phyloP scores from a whole-genome alignment of 192 early-diverging fungal species.

The Chytriomyces sp. region DNA sequence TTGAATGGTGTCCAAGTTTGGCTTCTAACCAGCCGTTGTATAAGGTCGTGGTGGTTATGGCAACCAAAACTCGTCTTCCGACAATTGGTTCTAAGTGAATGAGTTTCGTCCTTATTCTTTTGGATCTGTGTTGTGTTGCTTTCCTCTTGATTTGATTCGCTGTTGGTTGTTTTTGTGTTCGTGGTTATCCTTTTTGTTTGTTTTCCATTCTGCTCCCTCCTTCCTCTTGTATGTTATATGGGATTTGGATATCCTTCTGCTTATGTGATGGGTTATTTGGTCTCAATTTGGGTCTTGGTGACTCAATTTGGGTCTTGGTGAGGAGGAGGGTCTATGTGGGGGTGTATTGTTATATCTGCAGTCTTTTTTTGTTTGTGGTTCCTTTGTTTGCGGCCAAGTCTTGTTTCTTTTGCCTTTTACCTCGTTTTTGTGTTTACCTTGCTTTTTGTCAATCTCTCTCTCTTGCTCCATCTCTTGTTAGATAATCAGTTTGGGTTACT shows the following conservation, averaged over 20 bases:
- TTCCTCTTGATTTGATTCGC: background rate
- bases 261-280: background rate
- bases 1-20: background rate
- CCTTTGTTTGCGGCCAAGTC: slow-evolving; percentile 4
- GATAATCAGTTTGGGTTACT: background rate
- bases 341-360: background rate
- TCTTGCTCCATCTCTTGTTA: background rate
- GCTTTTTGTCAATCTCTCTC: background rate
- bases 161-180: background rate
- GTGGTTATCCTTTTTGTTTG: background rate
- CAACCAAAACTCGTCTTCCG: slow-evolving; percentile 10
- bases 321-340: background rate
- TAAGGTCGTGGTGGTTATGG: slow-evolving; percentile 19
- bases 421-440: background rate
- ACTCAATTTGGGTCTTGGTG: background rate
- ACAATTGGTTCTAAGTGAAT: slow-evolving; percentile 34
- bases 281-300: background rate
- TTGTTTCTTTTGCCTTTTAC: background rate
- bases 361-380: slow-evolving; percentile 3
- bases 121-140: background rate
- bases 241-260: background rate
- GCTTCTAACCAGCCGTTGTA: background rate
- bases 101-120: background rate
- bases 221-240: background rate
- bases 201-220: slow-evolving; percentile 1